phyloP scores from a whole-genome alignment of 1,284 basidiomycete species.

The Moesziomyces globuligerus region DNA sequence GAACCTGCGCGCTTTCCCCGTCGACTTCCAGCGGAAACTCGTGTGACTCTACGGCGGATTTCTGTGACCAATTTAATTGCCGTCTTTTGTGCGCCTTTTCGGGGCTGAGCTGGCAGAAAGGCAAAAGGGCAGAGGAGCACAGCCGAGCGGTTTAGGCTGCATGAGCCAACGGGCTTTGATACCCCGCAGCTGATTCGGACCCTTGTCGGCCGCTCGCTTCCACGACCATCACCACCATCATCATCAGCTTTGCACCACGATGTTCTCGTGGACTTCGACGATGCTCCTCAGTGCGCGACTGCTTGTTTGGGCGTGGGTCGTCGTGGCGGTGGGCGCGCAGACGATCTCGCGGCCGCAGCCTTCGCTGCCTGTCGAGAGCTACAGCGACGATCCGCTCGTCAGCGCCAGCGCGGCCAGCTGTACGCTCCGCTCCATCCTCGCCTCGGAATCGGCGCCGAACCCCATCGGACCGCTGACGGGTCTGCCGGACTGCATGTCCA shows the following conservation, averaged over 20 bases:
- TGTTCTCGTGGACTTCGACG: no score
- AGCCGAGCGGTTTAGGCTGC: not conserved
- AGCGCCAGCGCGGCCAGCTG: slow-evolving; percentile 20
- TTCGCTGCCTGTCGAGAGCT: slow-evolving; percentile 24
- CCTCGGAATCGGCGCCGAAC: slow-evolving; percentile 13
- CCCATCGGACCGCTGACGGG: slow-evolving; percentile 35
- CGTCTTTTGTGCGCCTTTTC: no score
- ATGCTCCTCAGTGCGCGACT: no score
- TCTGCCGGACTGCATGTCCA: slow-evolving; percentile 16
- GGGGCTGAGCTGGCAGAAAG: not conserved
- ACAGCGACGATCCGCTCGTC: slow-evolving; percentile 26
- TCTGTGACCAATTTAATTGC: no score
- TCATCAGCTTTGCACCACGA: not conserved
- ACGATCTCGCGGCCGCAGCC: slow-evolving; percentile 20
- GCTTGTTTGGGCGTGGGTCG: no score
- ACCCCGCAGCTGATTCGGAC: not conserved
- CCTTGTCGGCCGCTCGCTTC: not conserved
- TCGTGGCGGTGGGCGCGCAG: not conserved
- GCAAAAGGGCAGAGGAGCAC: not conserved
- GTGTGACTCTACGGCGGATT: no score
- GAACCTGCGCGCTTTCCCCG: no score
- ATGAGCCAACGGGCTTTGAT: not conserved
- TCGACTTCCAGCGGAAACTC: no score
- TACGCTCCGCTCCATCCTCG: slow-evolving; percentile 18
- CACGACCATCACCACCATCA: not conserved